A percentile compares a stretch with the other conserved stretches of the same genome.
phyloP scores from a whole-genome alignment of 2,329 filamentous ascomycete species.

The Cladobotryum mycophilum region DNA sequence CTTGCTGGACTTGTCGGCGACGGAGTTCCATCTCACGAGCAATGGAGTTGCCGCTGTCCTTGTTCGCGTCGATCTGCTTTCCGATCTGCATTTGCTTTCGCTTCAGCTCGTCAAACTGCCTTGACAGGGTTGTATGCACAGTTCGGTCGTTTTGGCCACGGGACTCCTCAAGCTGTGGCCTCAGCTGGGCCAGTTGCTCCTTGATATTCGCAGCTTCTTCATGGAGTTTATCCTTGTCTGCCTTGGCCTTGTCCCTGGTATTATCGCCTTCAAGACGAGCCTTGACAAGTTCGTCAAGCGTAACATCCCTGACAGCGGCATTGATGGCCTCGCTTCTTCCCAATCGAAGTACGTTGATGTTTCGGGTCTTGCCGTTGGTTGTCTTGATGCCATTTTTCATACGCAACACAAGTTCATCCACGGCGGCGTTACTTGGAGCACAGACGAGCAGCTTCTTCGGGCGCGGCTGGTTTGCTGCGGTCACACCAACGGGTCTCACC shows the following conservation, averaged over 20 bases:
- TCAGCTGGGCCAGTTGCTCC: conserved; percentile 63
- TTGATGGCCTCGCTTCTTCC: conserved; percentile 93
- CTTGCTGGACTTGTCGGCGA: conserved; percentile 77
- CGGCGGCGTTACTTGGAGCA: conserved; percentile 96
- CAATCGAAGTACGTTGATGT: conserved; percentile 81
- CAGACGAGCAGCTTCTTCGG: conserved; percentile 88
- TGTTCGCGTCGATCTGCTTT: conserved; percentile 76
- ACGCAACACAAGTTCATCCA: conserved; percentile 91
- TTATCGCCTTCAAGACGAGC: conserved; percentile 58
- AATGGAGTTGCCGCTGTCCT: conserved; percentile 76
- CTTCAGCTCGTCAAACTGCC: conserved; percentile 72
- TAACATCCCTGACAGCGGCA: conserved; percentile 79
- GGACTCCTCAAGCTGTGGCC: conserved; percentile 63
- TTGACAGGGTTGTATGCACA: conserved; percentile 53
- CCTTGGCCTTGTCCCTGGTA: conserved; percentile 51
- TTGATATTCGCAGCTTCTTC: conserved; percentile 67
- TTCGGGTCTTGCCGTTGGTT: conserved; percentile 61
- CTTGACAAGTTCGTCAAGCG: conserved; percentile 85
- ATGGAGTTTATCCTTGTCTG: conserved; percentile 53
- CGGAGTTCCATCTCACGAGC: conserved; percentile 82
- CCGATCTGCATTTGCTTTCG: conserved; percentile 68
- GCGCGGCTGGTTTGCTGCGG: conserved; percentile 23
- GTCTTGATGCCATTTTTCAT: conserved; percentile 84
- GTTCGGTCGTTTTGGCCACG: conserved; percentile 47
- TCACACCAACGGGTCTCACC: conserved; percentile 20